A percentile compares a stretch with the other conserved stretches of the same genome.
These are phyloP conservation scores for Pyrrhoderma lamaoense DNA, from an alignment of 1,284 basidiomycete genomes.

Conservation along the genomic window DNA sequence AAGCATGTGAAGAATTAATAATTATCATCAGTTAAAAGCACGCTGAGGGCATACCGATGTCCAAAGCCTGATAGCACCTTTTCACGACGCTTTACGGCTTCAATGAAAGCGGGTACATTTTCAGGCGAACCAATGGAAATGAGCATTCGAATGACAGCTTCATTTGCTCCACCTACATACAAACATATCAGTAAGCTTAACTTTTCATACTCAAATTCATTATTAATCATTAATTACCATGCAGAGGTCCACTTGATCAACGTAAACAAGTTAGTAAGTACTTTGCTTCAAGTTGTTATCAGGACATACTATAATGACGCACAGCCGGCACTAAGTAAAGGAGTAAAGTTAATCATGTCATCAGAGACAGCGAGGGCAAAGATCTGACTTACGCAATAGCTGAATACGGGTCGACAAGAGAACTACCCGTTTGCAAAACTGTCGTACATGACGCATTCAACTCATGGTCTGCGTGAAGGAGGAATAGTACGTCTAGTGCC, in stretches of 20 bases:
- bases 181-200: constrained; percentile 4
- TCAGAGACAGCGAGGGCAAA: constrained; percentile 6
- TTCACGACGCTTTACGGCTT: constrained; percentile 78
- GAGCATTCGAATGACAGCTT: constrained; percentile 87
- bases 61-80: constrained; percentile 84
- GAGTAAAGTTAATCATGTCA: constrained; percentile 1
- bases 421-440: constrained; percentile 79
- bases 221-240: constrained; percentile 39
- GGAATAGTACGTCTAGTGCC: constrained; percentile 78
- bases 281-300: background rate
- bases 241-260: constrained; percentile 61
- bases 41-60: constrained; percentile 53
- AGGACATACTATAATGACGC: constrained; percentile 71
- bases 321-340: constrained; percentile 57
- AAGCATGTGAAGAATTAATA: constrained; percentile 10
- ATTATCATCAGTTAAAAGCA: background rate
- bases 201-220: background rate
- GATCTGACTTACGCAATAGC: constrained; percentile 58
- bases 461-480: constrained; percentile 85
- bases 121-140: constrained; percentile 77
- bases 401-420: constrained; percentile 81
- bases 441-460: constrained; percentile 80
- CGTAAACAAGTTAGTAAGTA: constrained; percentile 9
- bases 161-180: constrained; percentile 67
- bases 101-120: constrained; percentile 79